Conservation (phyloP, 768 basidiomycete genomes). For the Tulasnella calospora region DNA sequence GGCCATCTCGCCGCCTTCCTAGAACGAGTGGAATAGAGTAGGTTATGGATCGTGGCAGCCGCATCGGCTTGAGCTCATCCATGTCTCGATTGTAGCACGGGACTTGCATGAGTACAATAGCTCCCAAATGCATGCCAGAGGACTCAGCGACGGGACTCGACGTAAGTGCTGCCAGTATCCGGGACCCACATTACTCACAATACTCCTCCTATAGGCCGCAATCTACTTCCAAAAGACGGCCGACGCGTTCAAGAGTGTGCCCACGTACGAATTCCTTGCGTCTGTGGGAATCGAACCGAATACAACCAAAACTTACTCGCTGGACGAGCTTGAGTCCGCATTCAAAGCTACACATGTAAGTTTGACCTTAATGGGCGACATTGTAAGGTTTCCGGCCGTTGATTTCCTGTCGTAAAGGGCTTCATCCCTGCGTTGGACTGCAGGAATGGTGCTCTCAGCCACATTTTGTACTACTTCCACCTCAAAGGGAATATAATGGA, state of each 20-base stretch:
- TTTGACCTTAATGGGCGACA: background rate
- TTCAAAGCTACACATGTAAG: background rate
- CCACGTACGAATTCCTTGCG: background rate
- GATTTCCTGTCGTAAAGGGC: conserved; percentile 36
- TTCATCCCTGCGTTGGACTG: conserved; percentile 51
- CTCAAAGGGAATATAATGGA: conserved; percentile 51
- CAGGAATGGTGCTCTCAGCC: conserved; percentile 36
- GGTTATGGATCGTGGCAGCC: background rate
- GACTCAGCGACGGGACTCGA: background rate
- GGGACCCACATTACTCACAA: background rate
- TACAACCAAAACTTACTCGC: background rate
- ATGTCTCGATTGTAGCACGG: background rate
- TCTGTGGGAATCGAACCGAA: background rate
- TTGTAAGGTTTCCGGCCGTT: background rate
- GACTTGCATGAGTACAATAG: conserved; percentile 14
- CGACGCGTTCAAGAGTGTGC: background rate
- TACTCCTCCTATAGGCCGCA: background rate
- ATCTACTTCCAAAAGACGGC: background rate
- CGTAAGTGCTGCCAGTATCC: background rate
- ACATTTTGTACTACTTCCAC: conserved; percentile 56
- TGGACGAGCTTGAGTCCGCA: background rate
- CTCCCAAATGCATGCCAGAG: background rate
- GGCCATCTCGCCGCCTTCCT: background rate
- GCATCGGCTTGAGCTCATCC: background rate
- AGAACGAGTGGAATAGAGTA: conserved; percentile 33